Percentiles rank a stretch among this genome's conserved stretches.
These are phyloP conservation scores for Raffaelea arxii DNA, from an alignment of 2,329 filamentous ascomycete species.

Conservation along the genomic window DNA sequence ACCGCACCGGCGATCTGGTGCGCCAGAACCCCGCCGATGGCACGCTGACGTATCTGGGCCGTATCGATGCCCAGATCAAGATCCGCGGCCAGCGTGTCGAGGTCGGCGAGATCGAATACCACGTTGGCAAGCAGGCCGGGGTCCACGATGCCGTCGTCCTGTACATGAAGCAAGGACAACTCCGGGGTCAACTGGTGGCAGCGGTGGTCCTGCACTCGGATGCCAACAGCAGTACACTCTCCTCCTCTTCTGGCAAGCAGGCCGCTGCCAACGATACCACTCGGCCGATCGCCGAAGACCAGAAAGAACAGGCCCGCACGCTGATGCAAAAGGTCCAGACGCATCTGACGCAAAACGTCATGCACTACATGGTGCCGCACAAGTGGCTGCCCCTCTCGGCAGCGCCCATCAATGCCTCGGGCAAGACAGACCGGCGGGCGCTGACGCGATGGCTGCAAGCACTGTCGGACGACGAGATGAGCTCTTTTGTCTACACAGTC, in stretches of 20 bases:
- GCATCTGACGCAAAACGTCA: background rate
- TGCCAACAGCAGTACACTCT: background rate
- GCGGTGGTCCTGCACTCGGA: background rate
- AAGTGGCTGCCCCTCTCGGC: constrained; percentile 37
- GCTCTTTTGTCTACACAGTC: constrained; percentile 24
- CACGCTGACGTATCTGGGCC: background rate
- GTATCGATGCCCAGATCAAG: constrained; percentile 5
- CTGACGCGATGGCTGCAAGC: constrained; percentile 34
- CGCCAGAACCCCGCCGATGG: background rate
- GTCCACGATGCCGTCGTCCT: background rate
- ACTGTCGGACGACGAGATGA: constrained; percentile 32
- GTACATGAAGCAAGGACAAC: background rate
- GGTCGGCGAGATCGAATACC: background rate
- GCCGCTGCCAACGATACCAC: background rate
- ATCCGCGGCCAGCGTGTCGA: constrained; percentile 2
- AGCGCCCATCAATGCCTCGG: constrained; percentile 37
- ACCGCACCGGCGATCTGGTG: constrained; percentile 4
- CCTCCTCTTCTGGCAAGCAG: background rate
- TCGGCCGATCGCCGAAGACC: background rate
- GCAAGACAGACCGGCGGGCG: constrained; percentile 39
- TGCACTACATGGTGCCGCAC: constrained; percentile 31
- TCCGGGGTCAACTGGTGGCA: background rate
- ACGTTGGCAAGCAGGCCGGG: background rate
- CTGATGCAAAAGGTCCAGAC: background rate
- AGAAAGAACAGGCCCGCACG: background rate